Conservation (phyloP, 441 rosid genomes). For the Geranium incanum region DNA sequence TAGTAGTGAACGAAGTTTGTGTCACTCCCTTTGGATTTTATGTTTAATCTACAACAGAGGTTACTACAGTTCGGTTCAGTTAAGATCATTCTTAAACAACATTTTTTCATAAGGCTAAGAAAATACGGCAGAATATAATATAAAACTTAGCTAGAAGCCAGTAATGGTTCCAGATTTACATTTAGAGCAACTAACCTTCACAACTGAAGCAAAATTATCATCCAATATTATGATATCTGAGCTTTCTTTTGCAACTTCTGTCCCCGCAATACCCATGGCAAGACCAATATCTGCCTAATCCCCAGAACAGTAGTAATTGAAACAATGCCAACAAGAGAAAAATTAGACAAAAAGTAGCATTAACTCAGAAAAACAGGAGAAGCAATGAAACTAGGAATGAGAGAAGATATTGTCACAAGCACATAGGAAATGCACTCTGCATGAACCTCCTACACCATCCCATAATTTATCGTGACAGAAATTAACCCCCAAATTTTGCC, state of each 20-base stretch:
- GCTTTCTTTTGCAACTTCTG: constrained; percentile 97
- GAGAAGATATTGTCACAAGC: too few species aligned
- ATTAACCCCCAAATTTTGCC: neutral
- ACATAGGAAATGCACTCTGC: neutral
- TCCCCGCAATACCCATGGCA: constrained; percentile 95
- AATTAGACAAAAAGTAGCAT: neutral
- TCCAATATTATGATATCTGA: constrained; percentile 94
- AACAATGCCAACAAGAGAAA: neutral
- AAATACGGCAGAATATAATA: neutral
- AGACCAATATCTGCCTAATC: constrained; percentile 95
- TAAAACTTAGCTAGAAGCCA: neutral
- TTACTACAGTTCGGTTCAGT: neutral
- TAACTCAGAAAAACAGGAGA: neutral
- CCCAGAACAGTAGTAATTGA: constrained; percentile 6
- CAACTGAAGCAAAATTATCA: constrained; percentile 85
- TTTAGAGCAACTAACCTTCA: constrained; percentile 48
- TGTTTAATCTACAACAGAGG: too few species aligned
- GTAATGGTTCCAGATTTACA: neutral
- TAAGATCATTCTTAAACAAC: neutral
- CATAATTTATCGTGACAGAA: neutral
- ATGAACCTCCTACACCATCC: constrained; percentile 1
- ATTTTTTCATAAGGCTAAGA: neutral
- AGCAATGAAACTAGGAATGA: neutral
- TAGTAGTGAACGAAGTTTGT: too few species aligned
- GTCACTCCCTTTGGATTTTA: too few species aligned